Evolutionary conservation across 1,139 yeast species (phyloP).

Genomic region (Debaryomycetaceae sp.): DNA sequence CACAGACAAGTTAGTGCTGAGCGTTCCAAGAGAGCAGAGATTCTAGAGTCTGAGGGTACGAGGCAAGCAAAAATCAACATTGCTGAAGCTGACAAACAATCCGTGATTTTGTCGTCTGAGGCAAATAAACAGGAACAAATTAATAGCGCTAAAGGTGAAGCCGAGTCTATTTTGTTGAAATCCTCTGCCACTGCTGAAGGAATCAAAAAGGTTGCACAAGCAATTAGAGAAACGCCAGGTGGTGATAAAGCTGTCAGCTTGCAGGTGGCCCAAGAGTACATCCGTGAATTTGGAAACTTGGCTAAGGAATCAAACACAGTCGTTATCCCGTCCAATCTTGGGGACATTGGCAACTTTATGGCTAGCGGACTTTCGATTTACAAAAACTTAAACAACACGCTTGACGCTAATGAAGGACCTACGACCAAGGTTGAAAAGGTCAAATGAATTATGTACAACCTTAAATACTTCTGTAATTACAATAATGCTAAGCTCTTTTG

Average conservation of each 20-base stretch:
- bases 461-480: background rate
- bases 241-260: conserved; percentile 74
- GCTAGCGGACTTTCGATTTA: conserved; percentile 76
- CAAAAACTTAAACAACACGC: conserved; percentile 43
- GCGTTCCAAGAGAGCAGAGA: conserved; percentile 81
- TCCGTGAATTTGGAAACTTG: conserved; percentile 74
- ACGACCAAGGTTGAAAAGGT: background rate
- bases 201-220: conserved; percentile 58
- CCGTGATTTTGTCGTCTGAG: conserved; percentile 68
- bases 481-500: conserved; percentile 25
- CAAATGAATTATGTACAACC: background rate
- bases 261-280: conserved; percentile 81
- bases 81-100: conserved; percentile 76
- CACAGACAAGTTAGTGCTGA: conserved; percentile 88
- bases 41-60: conserved; percentile 80
- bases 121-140: conserved; percentile 61
- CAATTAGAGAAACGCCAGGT: conserved; percentile 65
- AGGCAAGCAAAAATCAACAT: conserved; percentile 75
- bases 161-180: conserved; percentile 60
- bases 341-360: conserved; percentile 71
- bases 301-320: conserved; percentile 82
- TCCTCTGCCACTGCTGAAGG: conserved; percentile 81
- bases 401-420: conserved; percentile 1
- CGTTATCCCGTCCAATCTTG: conserved; percentile 71
- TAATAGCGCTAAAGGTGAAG: conserved; percentile 67